Conservation (phyloP, 2,329 filamentous ascomycete species). For the Colletotrichum sp. region DNA sequence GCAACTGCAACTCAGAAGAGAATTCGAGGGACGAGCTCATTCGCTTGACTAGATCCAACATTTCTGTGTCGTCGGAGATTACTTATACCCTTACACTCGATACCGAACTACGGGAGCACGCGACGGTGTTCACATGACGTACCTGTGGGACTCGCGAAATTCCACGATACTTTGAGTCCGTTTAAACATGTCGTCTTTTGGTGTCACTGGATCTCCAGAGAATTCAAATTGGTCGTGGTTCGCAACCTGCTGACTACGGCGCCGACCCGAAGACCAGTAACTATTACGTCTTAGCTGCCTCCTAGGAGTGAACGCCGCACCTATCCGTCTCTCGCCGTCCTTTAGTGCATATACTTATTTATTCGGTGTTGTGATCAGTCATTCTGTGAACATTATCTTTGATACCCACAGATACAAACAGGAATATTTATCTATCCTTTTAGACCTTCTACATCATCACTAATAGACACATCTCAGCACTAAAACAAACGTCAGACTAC, state of each 20-base stretch:
- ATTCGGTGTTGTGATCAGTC: background rate
- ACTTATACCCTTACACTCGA: background rate
- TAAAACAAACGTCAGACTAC: background rate
- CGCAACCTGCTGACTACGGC: background rate
- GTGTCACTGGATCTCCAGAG: background rate
- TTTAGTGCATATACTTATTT: rapidly evolving
- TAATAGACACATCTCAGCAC: background rate
- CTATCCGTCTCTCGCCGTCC: background rate
- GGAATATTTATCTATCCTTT: background rate
- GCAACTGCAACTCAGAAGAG: no score
- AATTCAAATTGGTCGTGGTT: rapidly evolving
- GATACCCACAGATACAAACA: rapidly evolving
- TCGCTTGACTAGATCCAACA: no score
- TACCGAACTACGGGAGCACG: background rate
- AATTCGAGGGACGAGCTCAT: no score
- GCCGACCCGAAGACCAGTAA: background rate
- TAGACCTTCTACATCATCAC: no score
- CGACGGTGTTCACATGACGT: background rate
- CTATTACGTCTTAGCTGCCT: background rate
- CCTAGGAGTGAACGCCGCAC: background rate
- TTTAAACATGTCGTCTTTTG: background rate
- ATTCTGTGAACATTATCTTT: background rate
- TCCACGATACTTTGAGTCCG: background rate
- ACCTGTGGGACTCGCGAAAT: background rate
- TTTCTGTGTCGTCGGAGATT: background rate